Evolutionary conservation across 768 basidiomycete genomes (phyloP).

Genomic region (Albatrellus ellisii): DNA sequence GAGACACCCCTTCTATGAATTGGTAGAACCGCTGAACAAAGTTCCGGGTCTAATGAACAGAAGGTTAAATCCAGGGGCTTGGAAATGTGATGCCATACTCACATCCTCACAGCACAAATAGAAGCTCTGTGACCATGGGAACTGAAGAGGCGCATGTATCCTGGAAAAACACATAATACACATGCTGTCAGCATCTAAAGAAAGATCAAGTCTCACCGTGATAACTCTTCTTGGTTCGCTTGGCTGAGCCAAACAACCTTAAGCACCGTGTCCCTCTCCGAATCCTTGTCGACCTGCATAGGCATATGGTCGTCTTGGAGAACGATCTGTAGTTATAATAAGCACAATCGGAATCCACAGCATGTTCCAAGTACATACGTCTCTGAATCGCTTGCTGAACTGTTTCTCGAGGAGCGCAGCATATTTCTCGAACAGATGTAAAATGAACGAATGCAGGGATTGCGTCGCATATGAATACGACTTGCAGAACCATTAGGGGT

Average conservation of each 20-base stretch:
- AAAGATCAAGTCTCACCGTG: slow-evolving; percentile 27
- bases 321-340: slow-evolving; percentile 43
- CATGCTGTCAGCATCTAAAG: neutral
- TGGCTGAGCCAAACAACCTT: slow-evolving; percentile 71
- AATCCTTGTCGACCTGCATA: slow-evolving; percentile 53
- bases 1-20: slow-evolving; percentile 89
- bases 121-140: slow-evolving; percentile 95
- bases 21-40: slow-evolving; percentile 95
- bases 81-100: slow-evolving; percentile 10
- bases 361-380: slow-evolving; percentile 30
- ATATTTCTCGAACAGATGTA: slow-evolving; percentile 88
- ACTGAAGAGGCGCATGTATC: slow-evolving; percentile 44
- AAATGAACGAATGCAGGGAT: slow-evolving; percentile 71
- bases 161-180: slow-evolving; percentile 23
- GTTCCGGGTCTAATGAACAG: slow-evolving; percentile 47
- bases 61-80: neutral
- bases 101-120: slow-evolving; percentile 90
- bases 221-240: slow-evolving; percentile 47
- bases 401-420: slow-evolving; percentile 68
- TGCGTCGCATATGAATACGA: slow-evolving; percentile 77
- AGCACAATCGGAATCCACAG: neutral
- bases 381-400: slow-evolving; percentile 71
- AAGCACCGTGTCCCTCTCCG: slow-evolving; percentile 64
- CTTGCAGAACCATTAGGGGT: slow-evolving; percentile 17
- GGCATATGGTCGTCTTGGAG: slow-evolving; percentile 79